A percentile compares a stretch with the other conserved stretches of the same genome.
Conservation (phyloP, 306 rosid genomes). For the Prunus campanulata region DNA sequence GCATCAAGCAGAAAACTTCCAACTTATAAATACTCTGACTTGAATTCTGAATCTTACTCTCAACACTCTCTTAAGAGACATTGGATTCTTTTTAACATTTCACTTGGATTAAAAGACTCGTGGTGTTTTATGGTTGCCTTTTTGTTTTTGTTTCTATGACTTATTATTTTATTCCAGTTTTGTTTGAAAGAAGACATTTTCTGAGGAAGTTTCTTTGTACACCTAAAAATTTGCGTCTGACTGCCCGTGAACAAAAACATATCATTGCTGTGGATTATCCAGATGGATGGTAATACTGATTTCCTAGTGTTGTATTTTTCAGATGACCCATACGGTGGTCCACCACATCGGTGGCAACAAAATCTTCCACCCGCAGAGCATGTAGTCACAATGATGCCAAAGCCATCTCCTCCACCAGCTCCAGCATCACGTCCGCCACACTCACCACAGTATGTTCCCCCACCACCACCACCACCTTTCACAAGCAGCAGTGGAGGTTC, state of each 20-base stretch:
- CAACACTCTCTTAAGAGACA: background rate
- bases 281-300: background rate
- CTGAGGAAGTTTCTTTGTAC: background rate
- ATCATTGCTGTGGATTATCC: background rate
- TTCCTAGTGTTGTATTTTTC: conserved; percentile 21
- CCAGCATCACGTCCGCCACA: conserved; percentile 57
- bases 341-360: conserved; percentile 60
- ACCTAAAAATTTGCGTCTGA: background rate
- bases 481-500: conserved; percentile 81
- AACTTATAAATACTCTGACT: background rate
- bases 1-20: background rate
- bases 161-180: background rate
- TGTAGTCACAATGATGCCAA: conserved; percentile 37
- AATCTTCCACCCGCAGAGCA: conserved; percentile 64
- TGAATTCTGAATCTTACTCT: background rate
- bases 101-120: background rate
- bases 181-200: background rate
- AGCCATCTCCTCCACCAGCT: conserved; percentile 63
- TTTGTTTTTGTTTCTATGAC: background rate
- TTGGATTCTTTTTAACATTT: background rate
- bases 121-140: background rate
- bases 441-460: conserved; percentile 27
- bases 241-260: background rate
- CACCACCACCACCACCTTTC: conserved; percentile 46
- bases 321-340: conserved; percentile 66